A percentile compares a stretch with the other conserved stretches of the same genome.
Conservation (phyloP, 352 stramenopile genomes). For the Discostella stelligera region DNA sequence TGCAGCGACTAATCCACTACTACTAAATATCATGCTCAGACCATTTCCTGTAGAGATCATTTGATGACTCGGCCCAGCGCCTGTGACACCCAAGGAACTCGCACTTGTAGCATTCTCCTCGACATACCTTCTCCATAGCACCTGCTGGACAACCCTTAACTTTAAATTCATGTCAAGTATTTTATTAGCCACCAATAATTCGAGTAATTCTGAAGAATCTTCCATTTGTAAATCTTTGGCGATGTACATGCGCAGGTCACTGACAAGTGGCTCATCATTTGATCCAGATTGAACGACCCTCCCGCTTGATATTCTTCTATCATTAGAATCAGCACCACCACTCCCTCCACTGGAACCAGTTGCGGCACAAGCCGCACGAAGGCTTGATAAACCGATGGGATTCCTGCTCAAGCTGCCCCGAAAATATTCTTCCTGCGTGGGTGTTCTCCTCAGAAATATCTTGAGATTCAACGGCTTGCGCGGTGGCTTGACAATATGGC, state of each 20-base stretch:
- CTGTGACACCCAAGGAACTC: slow-evolving; percentile 31
- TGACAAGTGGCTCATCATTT: slow-evolving; percentile 60
- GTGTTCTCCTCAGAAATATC: slow-evolving; percentile 76
- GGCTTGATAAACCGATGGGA: slow-evolving; percentile 63
- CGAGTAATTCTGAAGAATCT: slow-evolving; percentile 81
- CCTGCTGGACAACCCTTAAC: slow-evolving; percentile 72
- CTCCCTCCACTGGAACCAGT: slow-evolving; percentile 11
- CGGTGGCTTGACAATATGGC: slow-evolving; percentile 71
- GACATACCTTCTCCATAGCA: slow-evolving; percentile 82
- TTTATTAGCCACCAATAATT: slow-evolving; percentile 83
- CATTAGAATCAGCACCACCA: slow-evolving; percentile 9
- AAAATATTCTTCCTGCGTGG: slow-evolving; percentile 86
- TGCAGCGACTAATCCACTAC: slow-evolving; percentile 24
- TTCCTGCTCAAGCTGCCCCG: slow-evolving; percentile 73
- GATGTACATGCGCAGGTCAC: slow-evolving; percentile 82
- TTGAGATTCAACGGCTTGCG: slow-evolving; percentile 78
- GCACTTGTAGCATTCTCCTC: slow-evolving; percentile 66
- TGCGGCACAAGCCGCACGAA: slow-evolving; percentile 23
- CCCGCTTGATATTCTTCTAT: not conserved
- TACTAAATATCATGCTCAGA: slow-evolving; percentile 73
- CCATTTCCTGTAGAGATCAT: slow-evolving; percentile 60
- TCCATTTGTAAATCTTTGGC: slow-evolving; percentile 86
- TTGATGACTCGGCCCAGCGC: slow-evolving; percentile 44
- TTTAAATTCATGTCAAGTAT: slow-evolving; percentile 79
- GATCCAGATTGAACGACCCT: slow-evolving; percentile 6